Evolutionary conservation across 1,139 yeast genomes (phyloP).

Genomic region (Blastobotrys malaysiensis): DNA sequence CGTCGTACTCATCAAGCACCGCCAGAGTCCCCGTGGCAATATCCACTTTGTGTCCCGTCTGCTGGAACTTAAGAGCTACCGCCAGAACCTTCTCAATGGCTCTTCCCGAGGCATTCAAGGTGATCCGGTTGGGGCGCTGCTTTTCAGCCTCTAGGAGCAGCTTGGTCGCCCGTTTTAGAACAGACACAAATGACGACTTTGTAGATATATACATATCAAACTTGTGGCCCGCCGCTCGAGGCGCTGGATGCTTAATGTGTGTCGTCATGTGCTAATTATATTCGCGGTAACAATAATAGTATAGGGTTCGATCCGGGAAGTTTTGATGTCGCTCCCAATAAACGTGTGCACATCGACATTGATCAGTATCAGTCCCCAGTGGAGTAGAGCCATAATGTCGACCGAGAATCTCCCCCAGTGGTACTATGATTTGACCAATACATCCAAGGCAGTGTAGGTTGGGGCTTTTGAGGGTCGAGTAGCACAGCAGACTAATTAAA

Average conservation of each 20-base stretch:
- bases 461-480: not conserved
- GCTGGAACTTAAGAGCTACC: slow-evolving; percentile 28
- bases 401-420: slow-evolving; percentile 21
- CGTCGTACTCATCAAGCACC: slow-evolving; percentile 22
- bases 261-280: slow-evolving; percentile 1
- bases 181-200: slow-evolving; percentile 30
- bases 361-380: not conserved
- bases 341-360: not conserved
- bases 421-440: slow-evolving; percentile 27
- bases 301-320: not conserved
- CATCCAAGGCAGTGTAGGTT: slow-evolving; percentile 19
- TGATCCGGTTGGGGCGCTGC: slow-evolving; percentile 18
- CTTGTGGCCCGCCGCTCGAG: slow-evolving; percentile 10
- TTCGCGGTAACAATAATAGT: not conserved
- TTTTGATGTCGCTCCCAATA: slow-evolving; percentile 1
- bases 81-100: slow-evolving; percentile 31
- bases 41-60: slow-evolving; percentile 23
- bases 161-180: slow-evolving; percentile 25
- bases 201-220: slow-evolving; percentile 19
- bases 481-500: not conserved
- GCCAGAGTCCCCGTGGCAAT: slow-evolving; percentile 21
- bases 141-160: slow-evolving; percentile 15
- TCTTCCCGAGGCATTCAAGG: slow-evolving; percentile 30
- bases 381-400: not conserved
- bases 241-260: slow-evolving; percentile 9